Conservation (phyloP, 768 basidiomycete genomes). For the Lentinus tigrinus region DNA sequence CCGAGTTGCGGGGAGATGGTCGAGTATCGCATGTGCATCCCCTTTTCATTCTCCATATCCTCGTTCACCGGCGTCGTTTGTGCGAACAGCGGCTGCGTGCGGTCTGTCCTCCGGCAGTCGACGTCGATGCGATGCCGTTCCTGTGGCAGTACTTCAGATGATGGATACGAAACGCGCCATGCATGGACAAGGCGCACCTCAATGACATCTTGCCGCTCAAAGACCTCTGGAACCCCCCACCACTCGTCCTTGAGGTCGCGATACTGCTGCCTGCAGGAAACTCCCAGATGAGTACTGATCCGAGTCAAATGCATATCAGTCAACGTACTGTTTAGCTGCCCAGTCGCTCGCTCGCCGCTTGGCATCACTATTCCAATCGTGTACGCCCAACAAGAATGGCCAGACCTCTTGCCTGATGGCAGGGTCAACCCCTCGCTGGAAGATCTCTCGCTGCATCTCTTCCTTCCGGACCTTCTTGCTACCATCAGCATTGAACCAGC, state of each 20-base stretch:
- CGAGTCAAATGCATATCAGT: not conserved
- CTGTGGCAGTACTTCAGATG: slow-evolving; percentile 32
- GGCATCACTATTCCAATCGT: slow-evolving; percentile 72
- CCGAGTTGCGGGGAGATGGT: slow-evolving; percentile 71
- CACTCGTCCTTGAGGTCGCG: slow-evolving; percentile 73
- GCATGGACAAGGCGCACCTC: slow-evolving; percentile 54
- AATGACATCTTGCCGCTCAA: slow-evolving; percentile 72
- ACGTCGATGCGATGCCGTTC: slow-evolving; percentile 95
- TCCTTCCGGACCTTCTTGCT: slow-evolving; percentile 61
- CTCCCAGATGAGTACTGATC: not conserved
- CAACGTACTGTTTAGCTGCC: slow-evolving; percentile 56
- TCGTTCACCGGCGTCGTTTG: slow-evolving; percentile 35
- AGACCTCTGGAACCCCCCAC: slow-evolving; percentile 81
- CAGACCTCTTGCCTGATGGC: slow-evolving; percentile 73
- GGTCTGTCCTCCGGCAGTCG: slow-evolving; percentile 94
- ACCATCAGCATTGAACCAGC: slow-evolving; percentile 78
- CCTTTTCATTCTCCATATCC: slow-evolving; percentile 58
- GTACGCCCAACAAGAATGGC: slow-evolving; percentile 87
- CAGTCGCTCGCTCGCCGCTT: slow-evolving; percentile 60
- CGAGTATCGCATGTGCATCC: slow-evolving; percentile 53
- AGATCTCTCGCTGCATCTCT: slow-evolving; percentile 76
- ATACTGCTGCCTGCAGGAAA: slow-evolving; percentile 58
- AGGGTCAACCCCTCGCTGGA: slow-evolving; percentile 66
- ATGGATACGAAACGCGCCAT: not conserved
- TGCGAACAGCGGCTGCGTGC: slow-evolving; percentile 88